Percentiles rank a stretch among this genome's conserved stretches.
phyloP scores from a whole-genome alignment of 2,329 filamentous ascomycete species.

The Xylariales sp. region DNA sequence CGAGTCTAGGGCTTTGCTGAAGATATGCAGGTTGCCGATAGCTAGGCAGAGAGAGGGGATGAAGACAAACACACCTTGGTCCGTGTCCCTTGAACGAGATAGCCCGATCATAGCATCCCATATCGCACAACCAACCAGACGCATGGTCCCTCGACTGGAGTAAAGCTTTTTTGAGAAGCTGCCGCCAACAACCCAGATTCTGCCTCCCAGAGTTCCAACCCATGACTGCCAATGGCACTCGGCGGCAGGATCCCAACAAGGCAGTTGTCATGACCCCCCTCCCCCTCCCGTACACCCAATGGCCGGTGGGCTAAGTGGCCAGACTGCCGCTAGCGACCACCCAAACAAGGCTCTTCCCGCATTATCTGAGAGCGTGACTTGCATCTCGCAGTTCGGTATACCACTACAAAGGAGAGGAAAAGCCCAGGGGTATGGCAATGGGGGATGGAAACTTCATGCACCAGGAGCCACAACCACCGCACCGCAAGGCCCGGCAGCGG shows the following conservation, averaged over 20 bases:
- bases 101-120: too few species aligned
- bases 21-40: slow-evolving; percentile 2
- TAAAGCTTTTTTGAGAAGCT: slow-evolving; percentile 5
- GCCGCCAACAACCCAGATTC: not conserved
- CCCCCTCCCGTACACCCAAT: too few species aligned
- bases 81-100: too few species aligned
- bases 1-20: not conserved
- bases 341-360: slow-evolving; percentile 7
- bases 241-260: slow-evolving; percentile 6
- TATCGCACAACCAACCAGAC: too few species aligned
- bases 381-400: slow-evolving; percentile 4
- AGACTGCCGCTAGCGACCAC: slow-evolving; percentile 6
- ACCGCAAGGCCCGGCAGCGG: too few species aligned
- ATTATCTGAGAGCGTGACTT: slow-evolving; percentile 8
- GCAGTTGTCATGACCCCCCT: too few species aligned
- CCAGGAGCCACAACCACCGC: too few species aligned
- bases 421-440: not conserved
- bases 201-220: slow-evolving; percentile 1
- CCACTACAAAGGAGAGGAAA: too few species aligned
- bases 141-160: too few species aligned
- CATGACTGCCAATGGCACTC: not conserved
- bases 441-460: slow-evolving; percentile 2
- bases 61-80: slow-evolving; percentile 5
- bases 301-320: not conserved
- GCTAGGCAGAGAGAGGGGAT: too few species aligned